A percentile compares a stretch with the other conserved stretches of the same genome.
phyloP scores from a whole-genome alignment of 306 rosid genomes.

The Cyclanthera cordifolia region DNA sequence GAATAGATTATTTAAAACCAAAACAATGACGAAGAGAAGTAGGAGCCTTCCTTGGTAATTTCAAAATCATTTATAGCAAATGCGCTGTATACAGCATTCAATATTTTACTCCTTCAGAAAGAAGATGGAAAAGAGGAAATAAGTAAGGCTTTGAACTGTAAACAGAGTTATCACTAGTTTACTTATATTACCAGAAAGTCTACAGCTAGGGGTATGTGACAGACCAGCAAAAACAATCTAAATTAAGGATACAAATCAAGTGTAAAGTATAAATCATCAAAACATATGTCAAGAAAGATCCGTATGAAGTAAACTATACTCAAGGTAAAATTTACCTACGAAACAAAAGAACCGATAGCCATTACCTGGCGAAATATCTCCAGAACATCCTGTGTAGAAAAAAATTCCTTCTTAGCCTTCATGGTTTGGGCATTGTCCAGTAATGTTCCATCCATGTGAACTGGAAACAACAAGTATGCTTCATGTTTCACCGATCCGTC shows the following conservation, averaged over 20 bases:
- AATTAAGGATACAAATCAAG: background rate
- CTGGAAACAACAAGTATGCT: slow-evolving; percentile 93
- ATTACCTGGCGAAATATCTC: slow-evolving; percentile 85
- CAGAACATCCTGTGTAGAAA: slow-evolving; percentile 79
- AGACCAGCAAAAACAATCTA: background rate
- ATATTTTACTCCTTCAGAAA: background rate
- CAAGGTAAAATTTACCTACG: background rate
- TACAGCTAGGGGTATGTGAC: background rate
- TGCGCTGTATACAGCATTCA: background rate
- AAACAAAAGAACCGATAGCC: background rate
- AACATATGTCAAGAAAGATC: background rate
- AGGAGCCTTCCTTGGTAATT: background rate
- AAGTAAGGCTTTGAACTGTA: background rate
- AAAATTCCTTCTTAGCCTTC: slow-evolving; percentile 77
- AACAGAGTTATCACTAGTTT: background rate
- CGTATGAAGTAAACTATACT: background rate
- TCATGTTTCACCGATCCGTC: slow-evolving; percentile 86
- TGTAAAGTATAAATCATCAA: background rate
- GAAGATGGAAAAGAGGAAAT: background rate
- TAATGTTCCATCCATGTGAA: slow-evolving; percentile 97
- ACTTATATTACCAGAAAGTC: background rate
- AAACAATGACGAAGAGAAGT: background rate
- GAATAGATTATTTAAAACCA: background rate
- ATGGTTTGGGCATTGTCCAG: slow-evolving; percentile 79
- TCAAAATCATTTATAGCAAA: background rate